Percentiles rank a stretch among this genome's conserved stretches.
phyloP scores from a whole-genome alignment of 371 early-diverging fungal species.

The Massospora cicadina region DNA sequence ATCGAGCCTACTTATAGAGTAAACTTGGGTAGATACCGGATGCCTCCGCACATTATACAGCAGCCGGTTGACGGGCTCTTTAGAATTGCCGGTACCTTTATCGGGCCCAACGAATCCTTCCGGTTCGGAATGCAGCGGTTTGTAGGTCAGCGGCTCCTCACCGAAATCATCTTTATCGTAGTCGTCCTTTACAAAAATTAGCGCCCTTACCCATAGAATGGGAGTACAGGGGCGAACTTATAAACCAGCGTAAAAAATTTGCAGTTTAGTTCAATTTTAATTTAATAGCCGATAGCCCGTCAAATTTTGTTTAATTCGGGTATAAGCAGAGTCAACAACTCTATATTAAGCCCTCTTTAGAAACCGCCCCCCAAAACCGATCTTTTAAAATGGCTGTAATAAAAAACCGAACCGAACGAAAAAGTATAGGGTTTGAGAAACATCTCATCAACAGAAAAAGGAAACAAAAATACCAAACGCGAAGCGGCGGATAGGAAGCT shows the following conservation, averaged over 20 bases:
- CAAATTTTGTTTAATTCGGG: too few relatives aligned
- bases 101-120: background rate
- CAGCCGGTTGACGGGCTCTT: background rate
- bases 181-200: background rate
- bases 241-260: background rate
- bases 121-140: background rate
- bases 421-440: background rate
- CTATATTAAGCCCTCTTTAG: background rate
- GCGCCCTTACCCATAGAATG: background rate
- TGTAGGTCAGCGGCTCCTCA: background rate
- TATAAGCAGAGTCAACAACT: background rate
- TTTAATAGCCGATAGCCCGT: background rate
- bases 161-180: background rate
- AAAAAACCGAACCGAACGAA: background rate
- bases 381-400: background rate
- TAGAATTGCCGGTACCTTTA: background rate
- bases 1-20: background rate
- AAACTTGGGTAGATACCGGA: background rate
- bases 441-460: background rate
- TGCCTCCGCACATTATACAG: background rate
- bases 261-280: background rate
- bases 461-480: background rate
- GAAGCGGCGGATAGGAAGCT: conserved; percentile 7
- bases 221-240: background rate
- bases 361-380: background rate